phyloP scores from a whole-genome alignment of 805 yeast genomes.

The Ogataea salicorniae region DNA sequence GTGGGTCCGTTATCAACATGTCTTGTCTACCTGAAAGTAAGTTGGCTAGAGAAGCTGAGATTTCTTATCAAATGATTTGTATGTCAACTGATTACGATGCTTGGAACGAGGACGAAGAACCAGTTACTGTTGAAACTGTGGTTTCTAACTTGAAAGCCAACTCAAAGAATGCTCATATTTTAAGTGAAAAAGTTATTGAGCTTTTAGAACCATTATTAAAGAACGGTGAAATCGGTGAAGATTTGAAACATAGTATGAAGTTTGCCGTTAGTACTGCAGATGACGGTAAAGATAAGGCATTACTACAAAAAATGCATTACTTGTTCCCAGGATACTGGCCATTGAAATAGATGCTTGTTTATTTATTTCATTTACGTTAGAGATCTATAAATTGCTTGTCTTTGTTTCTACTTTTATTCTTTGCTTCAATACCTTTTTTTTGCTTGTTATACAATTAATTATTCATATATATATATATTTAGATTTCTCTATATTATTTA shows the following conservation, averaged over 20 bases:
- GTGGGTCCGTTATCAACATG: constrained; percentile 96
- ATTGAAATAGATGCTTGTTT: constrained; percentile 6
- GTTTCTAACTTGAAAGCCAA: constrained; percentile 87
- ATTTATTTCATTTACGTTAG: neutral
- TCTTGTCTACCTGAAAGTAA: constrained; percentile 96
- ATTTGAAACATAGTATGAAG: constrained; percentile 71
- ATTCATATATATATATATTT: too few relatives aligned
- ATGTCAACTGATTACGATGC: constrained; percentile 99
- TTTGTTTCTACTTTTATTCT: too few relatives aligned
- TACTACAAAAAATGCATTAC: constrained; percentile 76
- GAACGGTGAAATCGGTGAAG: constrained; percentile 61
- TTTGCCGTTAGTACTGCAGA: constrained; percentile 75
- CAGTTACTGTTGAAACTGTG: constrained; percentile 97
- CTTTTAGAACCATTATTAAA: constrained; percentile 58
- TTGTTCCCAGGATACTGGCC: constrained; percentile 93
- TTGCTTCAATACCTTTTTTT: too few relatives aligned
- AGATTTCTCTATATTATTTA: too few relatives aligned
- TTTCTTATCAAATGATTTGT: constrained; percentile 95
- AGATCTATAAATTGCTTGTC: too few relatives aligned
- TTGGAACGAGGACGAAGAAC: constrained; percentile 93
- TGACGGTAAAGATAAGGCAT: constrained; percentile 63
- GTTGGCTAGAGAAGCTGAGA: constrained; percentile 95
- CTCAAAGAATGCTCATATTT: constrained; percentile 73
- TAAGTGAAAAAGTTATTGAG: constrained; percentile 67
- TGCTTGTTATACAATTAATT: too few relatives aligned